Percentiles rank a stretch among this genome's conserved stretches.
Evolutionary conservation across 176 grass and related monocot species (phyloP).

Genomic region (Calamus simplicifolius): DNA sequence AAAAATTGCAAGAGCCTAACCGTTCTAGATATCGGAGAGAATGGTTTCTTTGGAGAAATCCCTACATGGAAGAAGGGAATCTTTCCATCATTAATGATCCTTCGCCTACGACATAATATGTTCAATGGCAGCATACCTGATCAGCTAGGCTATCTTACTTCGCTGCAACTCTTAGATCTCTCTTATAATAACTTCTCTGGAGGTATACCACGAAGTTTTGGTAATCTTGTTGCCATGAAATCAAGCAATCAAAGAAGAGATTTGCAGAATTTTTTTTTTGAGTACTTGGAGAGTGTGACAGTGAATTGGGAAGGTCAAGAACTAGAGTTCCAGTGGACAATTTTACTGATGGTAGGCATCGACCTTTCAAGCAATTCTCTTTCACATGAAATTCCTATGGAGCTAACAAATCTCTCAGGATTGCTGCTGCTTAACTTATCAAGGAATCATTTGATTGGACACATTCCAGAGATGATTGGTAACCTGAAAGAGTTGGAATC

Average conservation of each 20-base stretch:
- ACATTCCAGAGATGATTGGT: too few species aligned
- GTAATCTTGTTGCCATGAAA: conserved; percentile 44
- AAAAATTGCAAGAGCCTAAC: conserved; percentile 4
- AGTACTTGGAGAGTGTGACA: conserved; percentile 43
- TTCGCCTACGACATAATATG: conserved; percentile 42
- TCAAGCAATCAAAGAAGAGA: conserved; percentile 10
- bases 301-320: conserved; percentile 52
- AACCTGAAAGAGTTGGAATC: too few species aligned
- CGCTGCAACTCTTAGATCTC: conserved; percentile 55
- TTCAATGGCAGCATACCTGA: conserved; percentile 43
- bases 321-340: too few species aligned
- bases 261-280: conserved; percentile 20
- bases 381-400: conserved; percentile 15
- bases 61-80: conserved; percentile 42
- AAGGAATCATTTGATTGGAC: too few species aligned
- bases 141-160: conserved; percentile 14
- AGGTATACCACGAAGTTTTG: conserved; percentile 37
- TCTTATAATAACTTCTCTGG: conserved; percentile 44
- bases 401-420: not conserved
- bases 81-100: conserved; percentile 31
- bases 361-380: conserved; percentile 50
- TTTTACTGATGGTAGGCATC: conserved; percentile 42
- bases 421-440: too few species aligned
- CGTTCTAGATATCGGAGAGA: conserved; percentile 47
- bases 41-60: conserved; percentile 38